Evolutionary conservation across 2,329 filamentous ascomycete genomes (phyloP).

Genomic region (Chrysoporthe cubensis): DNA sequence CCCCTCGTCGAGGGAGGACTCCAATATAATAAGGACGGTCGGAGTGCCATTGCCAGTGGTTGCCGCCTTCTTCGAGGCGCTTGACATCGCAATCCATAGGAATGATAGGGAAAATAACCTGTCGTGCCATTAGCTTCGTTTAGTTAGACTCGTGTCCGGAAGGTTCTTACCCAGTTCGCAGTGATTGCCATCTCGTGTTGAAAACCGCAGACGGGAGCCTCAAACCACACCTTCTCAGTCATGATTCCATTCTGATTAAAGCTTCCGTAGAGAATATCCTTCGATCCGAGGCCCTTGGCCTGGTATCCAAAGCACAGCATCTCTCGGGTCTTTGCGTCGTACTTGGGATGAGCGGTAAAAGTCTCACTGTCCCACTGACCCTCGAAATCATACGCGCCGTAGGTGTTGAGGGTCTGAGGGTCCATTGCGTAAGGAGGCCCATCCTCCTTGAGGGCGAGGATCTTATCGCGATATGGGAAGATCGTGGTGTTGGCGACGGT

Average conservation of each 20-base stretch:
- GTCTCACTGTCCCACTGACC: conserved; percentile 51
- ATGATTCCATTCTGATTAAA: conserved; percentile 11
- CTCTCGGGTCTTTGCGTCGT: conserved; percentile 54
- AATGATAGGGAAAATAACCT: conserved; percentile 44
- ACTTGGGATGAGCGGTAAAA: conserved; percentile 57
- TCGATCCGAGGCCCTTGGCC: conserved; percentile 46
- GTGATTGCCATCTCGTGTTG: conserved; percentile 49
- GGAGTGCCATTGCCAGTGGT: conserved; percentile 47
- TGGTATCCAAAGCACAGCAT: conserved; percentile 57
- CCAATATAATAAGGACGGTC: conserved; percentile 33
- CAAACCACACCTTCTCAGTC: conserved; percentile 31
- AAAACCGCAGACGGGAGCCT: conserved; percentile 42
- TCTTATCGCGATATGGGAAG: conserved; percentile 56
- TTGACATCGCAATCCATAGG: conserved; percentile 42
- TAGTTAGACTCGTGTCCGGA: no score
- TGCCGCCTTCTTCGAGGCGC: conserved; percentile 42
- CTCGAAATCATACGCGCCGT: conserved; percentile 54
- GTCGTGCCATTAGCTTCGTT: conserved; percentile 23
- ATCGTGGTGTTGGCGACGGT: conserved; percentile 64
- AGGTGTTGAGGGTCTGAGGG: conserved; percentile 51
- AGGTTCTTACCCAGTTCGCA: conserved; percentile 44
- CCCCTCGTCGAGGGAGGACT: conserved; percentile 33
- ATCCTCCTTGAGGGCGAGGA: conserved; percentile 60
- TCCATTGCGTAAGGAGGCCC: conserved; percentile 55
- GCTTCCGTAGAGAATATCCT: conserved; percentile 41